phyloP scores from a whole-genome alignment of 192 early-diverging fungal genomes.

The Paraglomus brasilianum region DNA sequence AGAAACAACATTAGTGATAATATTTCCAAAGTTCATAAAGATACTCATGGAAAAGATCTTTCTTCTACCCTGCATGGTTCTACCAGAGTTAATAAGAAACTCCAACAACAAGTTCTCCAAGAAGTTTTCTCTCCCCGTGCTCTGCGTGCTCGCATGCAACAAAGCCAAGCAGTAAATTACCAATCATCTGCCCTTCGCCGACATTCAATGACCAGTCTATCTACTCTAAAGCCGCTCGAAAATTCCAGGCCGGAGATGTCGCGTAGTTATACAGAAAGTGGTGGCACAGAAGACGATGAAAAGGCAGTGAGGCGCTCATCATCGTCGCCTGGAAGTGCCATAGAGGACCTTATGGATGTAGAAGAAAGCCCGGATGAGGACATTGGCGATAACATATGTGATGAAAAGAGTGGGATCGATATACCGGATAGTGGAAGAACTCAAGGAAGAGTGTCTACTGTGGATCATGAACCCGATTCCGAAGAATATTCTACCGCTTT shows the following conservation, averaged over 20 bases:
- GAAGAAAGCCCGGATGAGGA: no score
- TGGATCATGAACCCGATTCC: no score
- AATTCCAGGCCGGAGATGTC: constrained; percentile 18
- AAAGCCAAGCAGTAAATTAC: constrained; percentile 42
- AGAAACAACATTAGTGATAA: constrained; percentile 18
- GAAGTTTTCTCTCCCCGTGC: constrained; percentile 90
- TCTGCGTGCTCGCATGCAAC: constrained; percentile 69
- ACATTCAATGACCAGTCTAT: constrained; percentile 54
- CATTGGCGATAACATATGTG: no score
- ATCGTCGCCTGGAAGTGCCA: no score
- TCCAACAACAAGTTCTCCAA: constrained; percentile 86
- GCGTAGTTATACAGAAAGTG: constrained; percentile 6
- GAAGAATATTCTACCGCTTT: no score
- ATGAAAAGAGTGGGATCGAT: no score
- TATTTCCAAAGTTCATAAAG: not conserved
- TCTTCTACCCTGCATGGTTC: constrained; percentile 6
- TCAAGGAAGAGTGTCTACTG: no score
- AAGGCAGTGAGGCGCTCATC: no score
- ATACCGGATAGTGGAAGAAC: no score
- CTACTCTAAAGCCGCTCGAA: constrained; percentile 25
- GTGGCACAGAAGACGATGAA: not conserved
- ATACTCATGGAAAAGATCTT: not conserved
- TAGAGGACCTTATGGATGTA: no score
- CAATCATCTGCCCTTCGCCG: constrained; percentile 42
- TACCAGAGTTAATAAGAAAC: constrained; percentile 62